Base-by-base conservation (phyloP, 2,329 filamentous ascomycete genomes). In the Corinectria fuckeliana region DNA sequence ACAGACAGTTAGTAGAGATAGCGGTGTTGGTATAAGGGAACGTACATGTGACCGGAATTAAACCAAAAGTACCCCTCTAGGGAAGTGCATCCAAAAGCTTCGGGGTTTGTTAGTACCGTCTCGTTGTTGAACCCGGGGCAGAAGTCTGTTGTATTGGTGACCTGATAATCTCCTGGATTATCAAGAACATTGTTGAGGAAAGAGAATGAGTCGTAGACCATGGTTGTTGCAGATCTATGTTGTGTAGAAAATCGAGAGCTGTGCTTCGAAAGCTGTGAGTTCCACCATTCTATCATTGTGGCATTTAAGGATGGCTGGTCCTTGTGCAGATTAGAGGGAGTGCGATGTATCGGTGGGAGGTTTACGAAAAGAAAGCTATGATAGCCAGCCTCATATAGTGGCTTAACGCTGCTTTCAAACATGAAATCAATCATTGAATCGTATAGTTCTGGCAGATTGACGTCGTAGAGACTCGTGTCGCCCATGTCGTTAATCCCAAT, bases 401-500 rank as follows among this genome's bases (percentile, higher is more conserved):
- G 39, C 21, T 49, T n/a, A 5, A 53, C 42, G 16, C 28, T 44
- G 1, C n/a, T 42, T 8, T 57, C 53, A 10, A 61, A 61, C 34
- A 53, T 23, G 28, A 32, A 47, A 3, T 45, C 23, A 14, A 58
- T 54, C 14, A 58, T 61, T 7, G 50, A 41, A 14, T 53, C 54
- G 20, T 58, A 61, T 10, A 58, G 50, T 10, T 23, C 53, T 2
- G 42, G 13, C 1, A 61, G n/a, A 20, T 53, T 13, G 7, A 42
- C 26, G 11, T 30, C 16, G n/a, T 48, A 47, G 3, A 25, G 28
- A 4, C 10, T 32, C 1, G 53, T 38, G 25, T 58, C 58, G 13
- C 21, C 18, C 3, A 61, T 44, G 21, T 61, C 58, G 38, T 61
- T 61, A 16, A 61, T 54, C 2, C 58, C 58, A 20, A 61, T 54